Evolutionary conservation across 2,329 filamentous ascomycete genomes (phyloP), one percentile per base, ranked within the genome.

Genomic region (Chrysoporthe austroafricana): DNA sequence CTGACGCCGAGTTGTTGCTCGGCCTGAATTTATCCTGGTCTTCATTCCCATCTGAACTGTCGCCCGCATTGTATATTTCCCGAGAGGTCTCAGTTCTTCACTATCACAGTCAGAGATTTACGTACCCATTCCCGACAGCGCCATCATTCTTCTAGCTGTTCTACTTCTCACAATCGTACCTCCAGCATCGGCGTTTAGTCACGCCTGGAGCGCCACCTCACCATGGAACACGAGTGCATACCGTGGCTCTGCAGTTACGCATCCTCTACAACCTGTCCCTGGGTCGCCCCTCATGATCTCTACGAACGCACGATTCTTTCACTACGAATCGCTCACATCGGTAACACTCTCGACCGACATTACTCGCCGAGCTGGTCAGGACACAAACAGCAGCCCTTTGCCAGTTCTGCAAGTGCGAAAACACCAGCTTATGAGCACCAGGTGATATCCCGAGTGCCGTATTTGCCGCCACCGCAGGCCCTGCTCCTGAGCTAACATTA

Each of bases 41-140:
- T 73, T 84, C 42, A 74, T 84, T 34, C 71, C 84, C 16, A 71
- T 75, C 42, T 77, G 83, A 73, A 78, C 83, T 64, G 73, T 80
- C 63, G 79, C 81, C 63, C 76, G 82, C 14, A 74, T 82, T 18
- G 73, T 79, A 61, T 78, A 83, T 52, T 76, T 82, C 58, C 73
- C 76, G 9, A 73, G 72, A 36, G 81, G 79, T 8, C 69, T 82
- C 11, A 67, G 71, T 4, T 76, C 76, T 42, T 57, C 70, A 18
- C 70, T 81, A 1, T 78, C 80, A 63, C 78, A 81, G 62, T 82
- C 78, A 8, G 73, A 82, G 64, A 63, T 75, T 4, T 74, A 77
- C 16, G 77, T 77, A 36, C 77, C 82, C 71, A 70, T 83, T 8
- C 72, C 83, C 54, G 77, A 81, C 71, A 81, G 81, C 56, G 73